Percentiles rank a stretch among this genome's conserved stretches.
Evolutionary conservation across 768 basidiomycete species (phyloP).

Genomic region (Boletus huronensis): DNA sequence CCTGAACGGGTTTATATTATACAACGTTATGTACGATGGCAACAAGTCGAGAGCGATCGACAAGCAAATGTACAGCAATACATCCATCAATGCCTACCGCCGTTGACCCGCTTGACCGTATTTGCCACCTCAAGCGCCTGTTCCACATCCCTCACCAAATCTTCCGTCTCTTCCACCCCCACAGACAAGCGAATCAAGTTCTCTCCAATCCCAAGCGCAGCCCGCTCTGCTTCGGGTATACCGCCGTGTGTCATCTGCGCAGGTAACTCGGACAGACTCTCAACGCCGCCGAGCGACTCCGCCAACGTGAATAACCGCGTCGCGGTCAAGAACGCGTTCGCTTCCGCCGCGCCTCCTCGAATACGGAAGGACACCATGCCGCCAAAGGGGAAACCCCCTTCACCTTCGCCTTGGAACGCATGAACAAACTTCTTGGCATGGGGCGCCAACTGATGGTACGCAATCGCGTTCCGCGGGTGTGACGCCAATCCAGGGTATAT

Average conservation of each 20-base stretch:
- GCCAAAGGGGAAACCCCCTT: slow-evolving; percentile 76
- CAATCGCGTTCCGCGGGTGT: slow-evolving; percentile 63
- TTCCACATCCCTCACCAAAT: slow-evolving; percentile 50
- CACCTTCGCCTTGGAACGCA: slow-evolving; percentile 24
- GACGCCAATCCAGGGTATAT: slow-evolving; percentile 80
- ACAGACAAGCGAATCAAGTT: slow-evolving; percentile 78
- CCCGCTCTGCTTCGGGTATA: slow-evolving; percentile 66
- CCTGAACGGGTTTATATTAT: neutral
- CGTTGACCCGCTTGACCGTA: slow-evolving; percentile 1
- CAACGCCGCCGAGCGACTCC: slow-evolving; percentile 89
- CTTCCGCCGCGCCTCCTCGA: slow-evolving; percentile 46
- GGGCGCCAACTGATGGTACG: slow-evolving; percentile 58
- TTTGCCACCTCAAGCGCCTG: slow-evolving; percentile 24
- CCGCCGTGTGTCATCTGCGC: slow-evolving; percentile 86
- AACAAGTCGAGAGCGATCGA: neutral
- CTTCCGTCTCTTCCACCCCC: slow-evolving; percentile 85
- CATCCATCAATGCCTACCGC: neutral
- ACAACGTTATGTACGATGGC: neutral
- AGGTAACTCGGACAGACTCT: slow-evolving; percentile 86
- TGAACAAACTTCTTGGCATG: slow-evolving; percentile 69
- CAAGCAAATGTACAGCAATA: neutral
- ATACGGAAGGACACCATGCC: slow-evolving; percentile 84
- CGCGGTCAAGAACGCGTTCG: slow-evolving; percentile 64
- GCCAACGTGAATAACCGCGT: slow-evolving; percentile 75
- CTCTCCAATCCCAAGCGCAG: slow-evolving; percentile 69